Evolutionary conservation across 352 stramenopile species (phyloP).

Genomic region (Phytophthora cryptogea): DNA sequence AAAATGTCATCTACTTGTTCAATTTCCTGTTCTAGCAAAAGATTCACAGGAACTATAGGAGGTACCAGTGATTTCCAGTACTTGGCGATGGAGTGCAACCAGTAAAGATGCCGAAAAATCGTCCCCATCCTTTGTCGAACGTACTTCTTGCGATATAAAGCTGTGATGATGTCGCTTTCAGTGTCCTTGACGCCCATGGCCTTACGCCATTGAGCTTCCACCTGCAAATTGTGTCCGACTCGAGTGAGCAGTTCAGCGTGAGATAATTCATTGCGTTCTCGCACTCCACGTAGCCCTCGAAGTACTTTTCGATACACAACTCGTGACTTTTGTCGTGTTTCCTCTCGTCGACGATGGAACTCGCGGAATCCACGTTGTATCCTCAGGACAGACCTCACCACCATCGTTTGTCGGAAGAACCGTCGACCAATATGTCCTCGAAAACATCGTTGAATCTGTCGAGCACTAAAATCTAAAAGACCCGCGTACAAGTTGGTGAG

Average conservation of each 20-base stretch:
- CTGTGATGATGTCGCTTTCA: slow-evolving; percentile 54
- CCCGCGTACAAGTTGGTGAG: slow-evolving; percentile 24
- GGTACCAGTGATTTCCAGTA: slow-evolving; percentile 49
- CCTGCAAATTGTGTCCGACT: slow-evolving; percentile 66
- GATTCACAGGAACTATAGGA: neutral
- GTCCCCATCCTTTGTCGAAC: slow-evolving; percentile 43
- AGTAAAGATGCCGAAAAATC: slow-evolving; percentile 38
- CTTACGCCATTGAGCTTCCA: slow-evolving; percentile 67
- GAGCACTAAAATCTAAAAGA: slow-evolving; percentile 42
- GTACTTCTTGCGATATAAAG: slow-evolving; percentile 71
- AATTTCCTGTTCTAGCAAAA: slow-evolving; percentile 1
- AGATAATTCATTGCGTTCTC: slow-evolving; percentile 41
- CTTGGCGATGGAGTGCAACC: slow-evolving; percentile 28
- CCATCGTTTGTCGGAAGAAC: slow-evolving; percentile 41
- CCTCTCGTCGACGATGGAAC: slow-evolving; percentile 31
- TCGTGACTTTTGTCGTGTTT: slow-evolving; percentile 41
- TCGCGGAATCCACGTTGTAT: slow-evolving; percentile 56
- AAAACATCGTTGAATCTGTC: slow-evolving; percentile 88
- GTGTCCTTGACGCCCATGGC: slow-evolving; percentile 65
- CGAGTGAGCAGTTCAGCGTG: slow-evolving; percentile 59
- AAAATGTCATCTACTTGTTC: neutral
- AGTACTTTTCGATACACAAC: slow-evolving; percentile 54
- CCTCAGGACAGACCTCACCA: slow-evolving; percentile 43
- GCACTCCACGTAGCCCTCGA: slow-evolving; percentile 51
- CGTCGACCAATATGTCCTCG: slow-evolving; percentile 78